These are phyloP conservation scores for Pleodorina starrii DNA, from an alignment of 139 green algal genomes.

Conservation along the genomic window DNA sequence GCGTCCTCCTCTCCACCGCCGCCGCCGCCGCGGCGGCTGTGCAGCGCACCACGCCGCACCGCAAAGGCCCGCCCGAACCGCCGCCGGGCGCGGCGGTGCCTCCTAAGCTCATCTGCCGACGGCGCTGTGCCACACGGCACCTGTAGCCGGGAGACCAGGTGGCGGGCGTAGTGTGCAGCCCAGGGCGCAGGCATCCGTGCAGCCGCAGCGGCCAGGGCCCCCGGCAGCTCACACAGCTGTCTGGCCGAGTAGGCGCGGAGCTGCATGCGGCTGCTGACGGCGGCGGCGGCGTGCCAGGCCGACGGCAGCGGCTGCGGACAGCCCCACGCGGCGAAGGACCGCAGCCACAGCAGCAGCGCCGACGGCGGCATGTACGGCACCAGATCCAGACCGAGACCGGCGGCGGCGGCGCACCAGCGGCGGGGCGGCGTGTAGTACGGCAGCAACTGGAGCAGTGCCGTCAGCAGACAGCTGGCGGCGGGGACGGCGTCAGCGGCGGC, in stretches of 20 bases:
- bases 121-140: neutral
- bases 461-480: neutral
- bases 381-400: neutral
- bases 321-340: neutral
- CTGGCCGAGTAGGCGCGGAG: neutral
- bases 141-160: neutral
- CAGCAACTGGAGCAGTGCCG: neutral
- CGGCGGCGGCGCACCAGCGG: neutral
- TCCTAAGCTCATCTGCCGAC: neutral
- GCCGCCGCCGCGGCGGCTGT: neutral
- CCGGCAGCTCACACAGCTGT: neutral
- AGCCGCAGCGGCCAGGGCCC: neutral
- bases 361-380: slow-evolving; percentile 20
- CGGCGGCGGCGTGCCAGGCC: neutral
- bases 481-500: neutral
- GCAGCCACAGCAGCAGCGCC: neutral
- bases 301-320: neutral
- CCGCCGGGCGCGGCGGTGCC: neutral
- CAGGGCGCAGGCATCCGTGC: neutral
- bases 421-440: slow-evolving; percentile 3
- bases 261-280: neutral
- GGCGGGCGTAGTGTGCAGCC: neutral
- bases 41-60: neutral
- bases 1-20: neutral
- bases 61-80: neutral